Base-by-base conservation (phyloP, 106 monocot genomes). In the Dioscorea zingiberensis region DNA sequence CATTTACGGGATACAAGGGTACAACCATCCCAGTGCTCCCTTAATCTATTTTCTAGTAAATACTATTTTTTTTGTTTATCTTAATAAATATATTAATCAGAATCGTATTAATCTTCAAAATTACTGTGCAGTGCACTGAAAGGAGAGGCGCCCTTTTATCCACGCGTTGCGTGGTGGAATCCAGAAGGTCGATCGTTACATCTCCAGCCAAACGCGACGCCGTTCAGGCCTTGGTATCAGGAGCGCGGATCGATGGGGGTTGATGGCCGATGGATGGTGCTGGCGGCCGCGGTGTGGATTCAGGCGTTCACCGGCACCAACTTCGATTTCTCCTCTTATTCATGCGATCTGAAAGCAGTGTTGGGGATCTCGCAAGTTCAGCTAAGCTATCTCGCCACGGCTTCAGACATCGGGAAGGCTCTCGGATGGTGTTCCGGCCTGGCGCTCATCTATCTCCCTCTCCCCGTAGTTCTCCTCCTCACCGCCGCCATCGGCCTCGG, bases 301-400 rank as follows among this genome's bases (percentile, higher is more conserved):
- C 93, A 93, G 77, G 80, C 93, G 14, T 80, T 93, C 77, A 78
- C 88, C 4, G 93, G 93, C 14, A 93, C 85, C 48, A 93, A 93
- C 77, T 83, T 85, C 78, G 80, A 83, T 73, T 93, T 93, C 78
- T 83, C 93, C 8, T 80, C 87, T 23, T 93, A 93, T 80, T 93
- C 93, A 44, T 72, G 77, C 18, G 71, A 69, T 18, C 80, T 93
- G 25, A 93, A 93, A 65, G 58, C 85, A 8, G 74, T 68, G n/a
- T 67, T 93, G 63, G 77, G 80, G 22, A 75, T 88, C 57, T 88
- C 93, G 17, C 93, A 85, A 80, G 83, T 88, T 25, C 80, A 88
- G 73, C 85, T 93, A 48, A 88, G 85, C 77, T 83, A 83, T 58
- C 80, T 93, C 21, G 85, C 93, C 48, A 83, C 85, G 15, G 93